These are phyloP conservation scores for Botrytis fabae DNA, from an alignment of 2,329 filamentous ascomycete genomes.

Conservation along the genomic window DNA sequence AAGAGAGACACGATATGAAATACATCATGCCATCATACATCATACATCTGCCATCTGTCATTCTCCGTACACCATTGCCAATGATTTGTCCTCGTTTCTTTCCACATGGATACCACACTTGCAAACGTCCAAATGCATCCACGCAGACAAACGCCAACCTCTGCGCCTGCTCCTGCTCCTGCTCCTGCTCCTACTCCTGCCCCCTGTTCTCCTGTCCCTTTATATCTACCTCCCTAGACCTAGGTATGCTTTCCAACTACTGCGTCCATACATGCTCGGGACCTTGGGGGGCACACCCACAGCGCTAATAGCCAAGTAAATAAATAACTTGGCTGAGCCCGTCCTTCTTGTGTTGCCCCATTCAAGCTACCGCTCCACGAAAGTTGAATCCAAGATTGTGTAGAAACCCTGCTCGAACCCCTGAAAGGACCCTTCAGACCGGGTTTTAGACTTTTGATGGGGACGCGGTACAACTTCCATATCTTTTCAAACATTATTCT, in stretches of 20 bases:
- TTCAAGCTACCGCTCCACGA: slow-evolving; percentile 9
- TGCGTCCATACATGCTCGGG: neutral
- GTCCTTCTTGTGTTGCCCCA: neutral
- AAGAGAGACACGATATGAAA: neutral
- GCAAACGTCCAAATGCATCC: neutral
- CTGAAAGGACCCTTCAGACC: slow-evolving; percentile 17
- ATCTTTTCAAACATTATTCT: slow-evolving; percentile 5
- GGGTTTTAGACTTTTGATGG: neutral
- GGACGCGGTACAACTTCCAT: neutral
- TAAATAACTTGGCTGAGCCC: neutral
- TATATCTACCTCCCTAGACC: neutral
- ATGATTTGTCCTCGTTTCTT: neutral
- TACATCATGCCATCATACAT: neutral
- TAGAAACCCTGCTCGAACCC: slow-evolving; percentile 22
- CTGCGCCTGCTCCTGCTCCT: neutral
- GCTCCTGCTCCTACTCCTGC: neutral
- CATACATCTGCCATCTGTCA: too few relatives aligned
- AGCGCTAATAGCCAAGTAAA: slow-evolving; percentile 10
- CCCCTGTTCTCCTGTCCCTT: neutral
- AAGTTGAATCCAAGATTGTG: neutral
- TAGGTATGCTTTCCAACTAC: neutral
- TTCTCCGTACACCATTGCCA: neutral
- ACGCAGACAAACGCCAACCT: neutral
- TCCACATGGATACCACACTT: neutral
- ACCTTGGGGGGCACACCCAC: neutral